phyloP scores from a whole-genome alignment of 2,329 filamentous ascomycete species.

The Bipolaris zeicola region DNA sequence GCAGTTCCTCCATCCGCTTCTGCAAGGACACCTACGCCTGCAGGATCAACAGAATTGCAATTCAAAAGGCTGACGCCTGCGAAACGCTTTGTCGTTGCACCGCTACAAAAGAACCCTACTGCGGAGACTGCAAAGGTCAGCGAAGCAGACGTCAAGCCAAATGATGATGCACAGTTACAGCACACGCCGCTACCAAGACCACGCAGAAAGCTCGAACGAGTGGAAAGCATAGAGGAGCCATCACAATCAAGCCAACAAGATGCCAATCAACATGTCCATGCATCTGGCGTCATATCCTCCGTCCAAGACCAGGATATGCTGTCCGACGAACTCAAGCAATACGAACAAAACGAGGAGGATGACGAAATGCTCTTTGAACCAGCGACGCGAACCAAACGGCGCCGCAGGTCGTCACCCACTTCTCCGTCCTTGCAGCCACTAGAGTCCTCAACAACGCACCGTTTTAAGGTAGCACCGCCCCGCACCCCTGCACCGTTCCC shows the following conservation, averaged over 20 bases:
- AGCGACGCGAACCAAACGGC: slow-evolving; percentile 30
- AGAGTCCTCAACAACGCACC: slow-evolving; percentile 25
- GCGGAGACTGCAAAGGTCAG: slow-evolving; percentile 4
- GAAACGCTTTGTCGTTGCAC: slow-evolving; percentile 40
- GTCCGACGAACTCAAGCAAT: slow-evolving; percentile 5
- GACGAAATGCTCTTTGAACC: slow-evolving; percentile 35
- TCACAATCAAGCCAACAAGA: slow-evolving; percentile 31
- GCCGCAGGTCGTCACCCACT: slow-evolving; percentile 25
- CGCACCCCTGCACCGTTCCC: slow-evolving; percentile 22
- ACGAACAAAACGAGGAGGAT: slow-evolving; percentile 25
- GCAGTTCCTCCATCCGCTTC: slow-evolving; percentile 19
- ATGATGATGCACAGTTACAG: slow-evolving; percentile 3
- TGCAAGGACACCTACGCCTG: not conserved
- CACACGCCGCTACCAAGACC: slow-evolving; percentile 24
- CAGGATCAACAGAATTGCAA: slow-evolving; percentile 2
- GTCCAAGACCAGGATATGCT: slow-evolving; percentile 19
- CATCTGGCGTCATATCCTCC: slow-evolving; percentile 12
- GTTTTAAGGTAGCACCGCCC: slow-evolving; percentile 32
- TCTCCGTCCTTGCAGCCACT: slow-evolving; percentile 9
- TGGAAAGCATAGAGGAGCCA: slow-evolving; percentile 44
- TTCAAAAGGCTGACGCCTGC: slow-evolving; percentile 34
- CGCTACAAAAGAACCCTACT: slow-evolving; percentile 13
- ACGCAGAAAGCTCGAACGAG: slow-evolving; percentile 26
- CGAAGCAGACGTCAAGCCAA: slow-evolving; percentile 4
- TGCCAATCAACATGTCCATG: slow-evolving; percentile 7